These are phyloP conservation scores for Hemerocallis citrina DNA, from an alignment of 106 monocot species.

Conservation along the genomic window DNA sequence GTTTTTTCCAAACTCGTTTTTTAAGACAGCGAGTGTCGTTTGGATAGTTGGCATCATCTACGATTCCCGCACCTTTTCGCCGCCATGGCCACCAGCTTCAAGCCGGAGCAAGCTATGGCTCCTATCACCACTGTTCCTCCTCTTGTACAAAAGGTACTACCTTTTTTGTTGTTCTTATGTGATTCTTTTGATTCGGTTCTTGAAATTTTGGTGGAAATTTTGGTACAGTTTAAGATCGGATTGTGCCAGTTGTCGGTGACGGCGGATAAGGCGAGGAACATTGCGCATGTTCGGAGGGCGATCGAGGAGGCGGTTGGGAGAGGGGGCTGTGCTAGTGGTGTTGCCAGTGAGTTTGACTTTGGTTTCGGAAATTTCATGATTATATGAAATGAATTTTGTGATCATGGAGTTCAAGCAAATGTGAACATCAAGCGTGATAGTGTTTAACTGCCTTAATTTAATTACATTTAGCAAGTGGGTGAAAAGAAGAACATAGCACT, in stretches of 20 bases:
- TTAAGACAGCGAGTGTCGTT: too few species aligned
- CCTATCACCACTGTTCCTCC: conserved; percentile 50
- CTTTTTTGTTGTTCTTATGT: not conserved
- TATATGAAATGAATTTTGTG: too few species aligned
- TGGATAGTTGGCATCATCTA: too few species aligned
- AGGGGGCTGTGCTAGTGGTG: conserved; percentile 83
- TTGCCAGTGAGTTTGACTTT: conserved; percentile 74
- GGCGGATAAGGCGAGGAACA: conserved; percentile 88
- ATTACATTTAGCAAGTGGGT: too few species aligned
- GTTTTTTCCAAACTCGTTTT: too few species aligned
- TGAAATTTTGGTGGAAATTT: not conserved
- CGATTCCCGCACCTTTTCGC: too few species aligned
- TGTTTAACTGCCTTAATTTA: too few species aligned
- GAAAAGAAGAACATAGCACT: too few species aligned
- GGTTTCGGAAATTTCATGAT: too few species aligned
- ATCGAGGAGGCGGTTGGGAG: conserved; percentile 82
- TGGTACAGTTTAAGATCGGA: conserved; percentile 85
- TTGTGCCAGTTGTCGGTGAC: conserved; percentile 87
- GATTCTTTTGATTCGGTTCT: too few species aligned
- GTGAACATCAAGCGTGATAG: too few species aligned
- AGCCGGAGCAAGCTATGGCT: conserved; percentile 64
- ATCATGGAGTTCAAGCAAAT: too few species aligned
- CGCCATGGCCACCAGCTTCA: conserved; percentile 47
- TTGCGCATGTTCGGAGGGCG: conserved; percentile 63
- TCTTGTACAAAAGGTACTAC: conserved; percentile 57